Percentiles rank a stretch among this genome's conserved stretches.
Conservation (phyloP, 2,329 filamentous ascomycete genomes). For the Raffaelea arxii region DNA sequence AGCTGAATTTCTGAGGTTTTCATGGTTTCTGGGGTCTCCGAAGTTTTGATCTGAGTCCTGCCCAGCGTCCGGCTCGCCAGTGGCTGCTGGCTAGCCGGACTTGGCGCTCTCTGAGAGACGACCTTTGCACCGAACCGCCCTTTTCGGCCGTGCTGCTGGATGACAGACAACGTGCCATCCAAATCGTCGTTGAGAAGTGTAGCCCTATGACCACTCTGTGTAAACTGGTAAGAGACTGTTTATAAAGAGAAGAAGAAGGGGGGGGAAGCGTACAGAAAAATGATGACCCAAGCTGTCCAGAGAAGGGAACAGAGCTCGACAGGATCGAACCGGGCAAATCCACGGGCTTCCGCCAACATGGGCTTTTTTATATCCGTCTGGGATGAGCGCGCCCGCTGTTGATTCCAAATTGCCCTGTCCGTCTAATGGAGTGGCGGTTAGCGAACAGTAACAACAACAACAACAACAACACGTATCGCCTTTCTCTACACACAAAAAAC, state of each 20-base stretch:
- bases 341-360: background rate
- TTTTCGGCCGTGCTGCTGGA: background rate
- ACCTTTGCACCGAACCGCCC: background rate
- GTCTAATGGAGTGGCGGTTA: background rate
- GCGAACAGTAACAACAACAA: background rate
- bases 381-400: conserved; percentile 3
- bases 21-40: too few species aligned
- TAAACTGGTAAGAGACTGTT: too few species aligned
- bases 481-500: too few species aligned
- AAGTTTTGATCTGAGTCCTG: too few species aligned
- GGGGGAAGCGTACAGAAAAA: conserved; percentile 2
- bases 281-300: conserved; percentile 5
- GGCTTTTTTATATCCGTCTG: conserved; percentile 5
- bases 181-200: conserved; percentile 4
- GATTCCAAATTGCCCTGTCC: background rate
- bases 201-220: background rate
- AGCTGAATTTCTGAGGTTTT: too few species aligned
- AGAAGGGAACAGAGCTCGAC: conserved; percentile 3
- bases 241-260: background rate
- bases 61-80: too few species aligned
- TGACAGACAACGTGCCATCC: conserved; percentile 5
- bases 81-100: background rate
- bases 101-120: background rate
- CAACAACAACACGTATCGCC: too few species aligned
- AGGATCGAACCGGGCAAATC: conserved; percentile 11